phyloP scores from a whole-genome alignment of 257 asterid species.

The Avicennia marina region DNA sequence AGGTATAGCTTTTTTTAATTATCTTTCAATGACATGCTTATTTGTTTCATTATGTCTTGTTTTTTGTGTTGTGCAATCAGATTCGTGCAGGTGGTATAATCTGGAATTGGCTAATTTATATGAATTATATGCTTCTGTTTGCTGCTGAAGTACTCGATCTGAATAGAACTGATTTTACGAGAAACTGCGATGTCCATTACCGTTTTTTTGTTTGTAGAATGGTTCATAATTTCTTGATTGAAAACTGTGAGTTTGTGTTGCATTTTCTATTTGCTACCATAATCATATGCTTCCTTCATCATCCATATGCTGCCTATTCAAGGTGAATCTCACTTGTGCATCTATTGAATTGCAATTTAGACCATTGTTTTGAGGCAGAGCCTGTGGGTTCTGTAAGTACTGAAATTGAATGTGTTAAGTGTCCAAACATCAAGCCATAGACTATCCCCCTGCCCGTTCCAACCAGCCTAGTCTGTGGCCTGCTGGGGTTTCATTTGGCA shows the following conservation, averaged over 20 bases:
- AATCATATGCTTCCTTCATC: neutral
- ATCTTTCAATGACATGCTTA: neutral
- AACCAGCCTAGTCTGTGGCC: neutral
- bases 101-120: neutral
- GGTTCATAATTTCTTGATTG: neutral
- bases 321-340: neutral
- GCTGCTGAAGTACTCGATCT: neutral
- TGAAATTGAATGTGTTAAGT: neutral
- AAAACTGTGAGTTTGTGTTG: neutral
- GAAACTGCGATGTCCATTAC: neutral
- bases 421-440: neutral
- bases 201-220: neutral
- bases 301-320: neutral
- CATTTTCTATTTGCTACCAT: neutral
- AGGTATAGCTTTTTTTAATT: neutral
- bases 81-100: neutral
- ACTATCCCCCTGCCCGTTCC: neutral
- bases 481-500: no score
- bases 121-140: neutral
- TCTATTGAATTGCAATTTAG: no score
- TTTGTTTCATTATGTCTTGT: neutral
- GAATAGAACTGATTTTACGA: neutral
- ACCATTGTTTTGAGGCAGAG: neutral
- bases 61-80: neutral
- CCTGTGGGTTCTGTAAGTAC: neutral